A percentile compares a stretch with the other conserved stretches of the same genome.
phyloP scores from a whole-genome alignment of 495 filamentous ascomycete species.

The Polyplosphaeria fusca region DNA sequence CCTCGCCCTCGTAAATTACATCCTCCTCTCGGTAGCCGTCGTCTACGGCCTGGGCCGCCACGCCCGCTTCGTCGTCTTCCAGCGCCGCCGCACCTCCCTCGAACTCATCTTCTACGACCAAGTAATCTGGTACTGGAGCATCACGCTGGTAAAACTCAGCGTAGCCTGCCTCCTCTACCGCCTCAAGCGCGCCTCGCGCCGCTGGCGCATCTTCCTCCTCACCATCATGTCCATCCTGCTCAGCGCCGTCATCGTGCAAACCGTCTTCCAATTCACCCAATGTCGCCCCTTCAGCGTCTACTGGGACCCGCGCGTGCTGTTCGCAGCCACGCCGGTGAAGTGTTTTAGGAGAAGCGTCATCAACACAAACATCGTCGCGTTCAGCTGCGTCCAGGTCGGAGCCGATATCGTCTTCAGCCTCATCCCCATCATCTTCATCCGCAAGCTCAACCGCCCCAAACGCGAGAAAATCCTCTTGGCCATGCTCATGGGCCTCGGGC shows the following conservation, averaged over 20 bases:
- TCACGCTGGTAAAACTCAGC: slow-evolving; percentile 36
- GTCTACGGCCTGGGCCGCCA: slow-evolving; percentile 19
- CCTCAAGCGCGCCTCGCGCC: slow-evolving; percentile 25
- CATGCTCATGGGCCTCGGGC: slow-evolving; percentile 41
- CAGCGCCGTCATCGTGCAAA: slow-evolving; percentile 18
- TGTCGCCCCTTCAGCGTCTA: slow-evolving; percentile 37
- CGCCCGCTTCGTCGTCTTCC: slow-evolving; percentile 14
- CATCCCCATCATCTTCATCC: slow-evolving; percentile 42
- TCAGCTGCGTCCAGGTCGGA: slow-evolving; percentile 32
- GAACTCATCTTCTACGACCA: slow-evolving; percentile 35
- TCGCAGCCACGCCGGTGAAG: slow-evolving; percentile 14
- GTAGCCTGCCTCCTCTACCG: slow-evolving; percentile 39
- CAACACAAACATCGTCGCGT: slow-evolving; percentile 32
- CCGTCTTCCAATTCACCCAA: slow-evolving; percentile 33
- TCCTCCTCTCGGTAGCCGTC: slow-evolving; percentile 10
- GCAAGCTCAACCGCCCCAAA: slow-evolving; percentile 36
- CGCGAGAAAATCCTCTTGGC: slow-evolving; percentile 38
- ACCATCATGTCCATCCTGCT: slow-evolving; percentile 26
- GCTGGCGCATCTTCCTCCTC: slow-evolving; percentile 34
- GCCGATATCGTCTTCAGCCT: slow-evolving; percentile 39
- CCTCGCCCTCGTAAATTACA: slow-evolving; percentile 24
- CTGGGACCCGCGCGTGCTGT: slow-evolving; percentile 35
- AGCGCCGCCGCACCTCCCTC: slow-evolving; percentile 7
- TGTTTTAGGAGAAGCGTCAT: slow-evolving; percentile 29
- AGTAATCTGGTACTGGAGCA: slow-evolving; percentile 24